Conservation (phyloP, 2,329 filamentous ascomycete genomes). For the Penicillium fuscoglaucum region DNA sequence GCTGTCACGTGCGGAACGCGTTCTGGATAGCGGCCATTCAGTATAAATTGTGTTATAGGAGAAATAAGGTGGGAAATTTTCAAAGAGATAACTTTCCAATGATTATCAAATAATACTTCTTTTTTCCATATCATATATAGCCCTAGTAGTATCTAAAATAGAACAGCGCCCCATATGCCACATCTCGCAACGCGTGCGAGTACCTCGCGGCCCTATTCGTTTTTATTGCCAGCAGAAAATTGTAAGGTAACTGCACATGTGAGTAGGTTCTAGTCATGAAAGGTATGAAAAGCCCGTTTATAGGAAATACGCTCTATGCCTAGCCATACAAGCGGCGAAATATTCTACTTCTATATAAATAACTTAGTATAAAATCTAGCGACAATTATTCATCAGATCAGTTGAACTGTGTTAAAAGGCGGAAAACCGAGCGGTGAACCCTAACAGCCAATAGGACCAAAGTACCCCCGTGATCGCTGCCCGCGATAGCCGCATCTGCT, state of each 20-base stretch:
- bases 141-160: not conserved
- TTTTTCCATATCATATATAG: not conserved
- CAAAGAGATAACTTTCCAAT: not conserved
- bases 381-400: not conserved
- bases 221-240: not conserved
- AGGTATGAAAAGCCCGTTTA: not conserved
- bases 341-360: not conserved
- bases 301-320: not conserved
- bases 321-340: not conserved
- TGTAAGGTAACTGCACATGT: too few relatives aligned
- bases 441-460: not conserved
- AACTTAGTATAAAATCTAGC: not conserved
- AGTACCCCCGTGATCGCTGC: not conserved
- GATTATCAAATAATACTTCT: not conserved
- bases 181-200: not conserved
- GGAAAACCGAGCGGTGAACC: not conserved
- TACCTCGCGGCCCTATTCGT: not conserved
- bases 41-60: not conserved
- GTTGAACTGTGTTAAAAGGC: not conserved
- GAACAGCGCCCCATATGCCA: not conserved
- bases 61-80: not conserved
- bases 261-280: not conserved
- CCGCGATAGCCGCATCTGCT: slow-evolving; percentile 1
- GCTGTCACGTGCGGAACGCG: slow-evolving; percentile 7
- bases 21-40: not conserved